Percentiles rank a stretch among this genome's conserved stretches.
phyloP scores from a whole-genome alignment of 257 asterid species.

The Scutellaria galericulata region DNA sequence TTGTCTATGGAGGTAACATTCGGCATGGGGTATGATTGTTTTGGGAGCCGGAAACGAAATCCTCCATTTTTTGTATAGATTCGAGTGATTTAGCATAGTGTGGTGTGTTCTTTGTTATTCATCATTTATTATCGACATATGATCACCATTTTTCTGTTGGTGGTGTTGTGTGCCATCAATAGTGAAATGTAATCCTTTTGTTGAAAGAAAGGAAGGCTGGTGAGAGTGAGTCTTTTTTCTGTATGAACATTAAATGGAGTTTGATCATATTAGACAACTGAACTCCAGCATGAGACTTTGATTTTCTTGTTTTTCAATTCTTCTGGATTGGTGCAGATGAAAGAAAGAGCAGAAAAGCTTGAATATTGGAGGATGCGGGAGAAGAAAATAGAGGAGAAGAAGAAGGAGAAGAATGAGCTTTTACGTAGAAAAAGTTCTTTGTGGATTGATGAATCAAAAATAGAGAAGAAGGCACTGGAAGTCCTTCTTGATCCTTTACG shows the following conservation, averaged over 20 bases:
- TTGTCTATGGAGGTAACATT: neutral
- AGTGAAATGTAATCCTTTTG: neutral
- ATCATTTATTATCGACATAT: neutral
- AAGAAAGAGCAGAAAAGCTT: conserved; percentile 78
- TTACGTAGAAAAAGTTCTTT: conserved; percentile 61
- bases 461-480: conserved; percentile 43
- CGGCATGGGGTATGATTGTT: neutral
- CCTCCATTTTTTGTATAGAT: neutral
- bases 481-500: neutral
- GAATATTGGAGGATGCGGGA: conserved; percentile 83
- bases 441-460: conserved; percentile 60
- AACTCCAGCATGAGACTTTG: conserved; percentile 3
- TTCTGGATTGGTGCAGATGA: conserved; percentile 49
- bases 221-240: neutral
- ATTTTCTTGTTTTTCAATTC: neutral
- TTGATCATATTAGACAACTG: conserved; percentile 34
- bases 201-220: neutral
- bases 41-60: neutral
- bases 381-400: conserved; percentile 52
- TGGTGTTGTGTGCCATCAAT: neutral
- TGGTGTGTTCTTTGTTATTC: neutral
- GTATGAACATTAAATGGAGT: neutral
- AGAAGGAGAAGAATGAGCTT: conserved; percentile 59
- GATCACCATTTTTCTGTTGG: neutral
- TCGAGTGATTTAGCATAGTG: neutral